Percentiles rank a stretch among this genome's conserved stretches.
phyloP scores from a whole-genome alignment of 2,329 filamentous ascomycete species.

The Zalaria sp. region DNA sequence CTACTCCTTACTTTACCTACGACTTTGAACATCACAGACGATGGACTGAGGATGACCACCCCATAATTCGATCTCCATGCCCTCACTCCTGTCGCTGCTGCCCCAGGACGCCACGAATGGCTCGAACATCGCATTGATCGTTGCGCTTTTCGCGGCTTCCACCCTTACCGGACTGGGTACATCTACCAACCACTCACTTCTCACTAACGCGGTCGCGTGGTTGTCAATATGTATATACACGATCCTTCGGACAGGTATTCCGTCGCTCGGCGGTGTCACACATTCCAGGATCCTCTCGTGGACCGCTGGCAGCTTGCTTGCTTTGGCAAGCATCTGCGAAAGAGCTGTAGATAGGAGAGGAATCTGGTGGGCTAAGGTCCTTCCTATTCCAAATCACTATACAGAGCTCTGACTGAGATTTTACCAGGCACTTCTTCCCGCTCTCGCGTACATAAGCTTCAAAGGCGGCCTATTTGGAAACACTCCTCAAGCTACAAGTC shows the following conservation, averaged over 20 bases:
- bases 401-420: slow-evolving; percentile 12
- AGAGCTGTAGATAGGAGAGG: slow-evolving; percentile 27
- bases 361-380: slow-evolving; percentile 33
- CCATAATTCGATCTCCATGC: not conserved
- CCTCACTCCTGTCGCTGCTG: not conserved
- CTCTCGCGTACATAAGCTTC: slow-evolving; percentile 10
- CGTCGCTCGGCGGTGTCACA: slow-evolving; percentile 7
- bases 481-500: slow-evolving; percentile 12
- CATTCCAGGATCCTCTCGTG: slow-evolving; percentile 19
- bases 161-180: slow-evolving; percentile 19
- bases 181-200: slow-evolving; percentile 25
- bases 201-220: slow-evolving; percentile 30
- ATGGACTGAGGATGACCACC: too few species aligned
- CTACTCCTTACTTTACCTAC: too few species aligned
- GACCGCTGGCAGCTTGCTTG: slow-evolving; percentile 27
- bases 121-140: slow-evolving; percentile 1
- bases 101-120: not conserved
- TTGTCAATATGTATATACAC: slow-evolving; percentile 22
- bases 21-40: too few species aligned
- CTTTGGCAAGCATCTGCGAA: slow-evolving; percentile 28
- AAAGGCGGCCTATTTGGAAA: slow-evolving; percentile 8
- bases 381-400: slow-evolving; percentile 2
- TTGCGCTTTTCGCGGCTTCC: slow-evolving; percentile 18
- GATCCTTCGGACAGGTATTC: slow-evolving; percentile 16
- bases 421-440: slow-evolving; percentile 14